Evolutionary conservation across 2,329 filamentous ascomycete genomes (phyloP).

Genomic region (Claviceps spartinae): DNA sequence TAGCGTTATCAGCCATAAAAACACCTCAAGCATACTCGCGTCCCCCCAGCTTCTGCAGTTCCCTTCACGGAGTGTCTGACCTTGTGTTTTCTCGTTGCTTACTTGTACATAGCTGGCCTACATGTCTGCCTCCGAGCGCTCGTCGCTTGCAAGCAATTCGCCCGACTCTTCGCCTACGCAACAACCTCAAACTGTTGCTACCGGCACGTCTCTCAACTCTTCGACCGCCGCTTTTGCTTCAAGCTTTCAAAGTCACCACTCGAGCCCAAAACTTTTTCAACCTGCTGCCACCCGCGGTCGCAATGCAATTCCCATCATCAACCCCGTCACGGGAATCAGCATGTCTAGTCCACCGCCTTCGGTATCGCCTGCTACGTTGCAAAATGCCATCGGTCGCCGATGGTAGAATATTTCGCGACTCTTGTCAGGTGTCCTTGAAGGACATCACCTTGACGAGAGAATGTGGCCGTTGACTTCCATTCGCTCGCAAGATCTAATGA

Average conservation of each 20-base stretch:
- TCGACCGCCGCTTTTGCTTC: slow-evolving; percentile 54
- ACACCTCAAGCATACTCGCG: not conserved
- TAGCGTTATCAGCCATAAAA: slow-evolving; percentile 12
- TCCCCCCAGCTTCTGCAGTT: not conserved
- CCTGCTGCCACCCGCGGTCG: slow-evolving; percentile 76
- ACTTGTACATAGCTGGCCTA: slow-evolving; percentile 57
- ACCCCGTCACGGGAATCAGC: slow-evolving; percentile 78
- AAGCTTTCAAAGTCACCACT: slow-evolving; percentile 50
- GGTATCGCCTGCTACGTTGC: slow-evolving; percentile 49
- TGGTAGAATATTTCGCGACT: slow-evolving; percentile 31
- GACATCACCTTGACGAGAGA: slow-evolving; percentile 15
- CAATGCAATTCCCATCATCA: slow-evolving; percentile 96
- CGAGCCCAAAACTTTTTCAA: slow-evolving; percentile 73
- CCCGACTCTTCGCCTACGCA: slow-evolving; percentile 85
- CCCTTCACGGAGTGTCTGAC: slow-evolving; percentile 13
- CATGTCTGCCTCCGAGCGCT: slow-evolving; percentile 85
- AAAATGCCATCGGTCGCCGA: slow-evolving; percentile 37
- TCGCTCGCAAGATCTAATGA: slow-evolving; percentile 19
- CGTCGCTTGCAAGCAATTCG: slow-evolving; percentile 86
- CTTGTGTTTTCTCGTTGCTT: slow-evolving; percentile 12
- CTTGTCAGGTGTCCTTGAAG: slow-evolving; percentile 19
- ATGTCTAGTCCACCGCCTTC: slow-evolving; percentile 79
- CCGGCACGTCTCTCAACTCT: slow-evolving; percentile 61
- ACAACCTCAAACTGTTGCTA: slow-evolving; percentile 65
- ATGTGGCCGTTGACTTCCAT: slow-evolving; percentile 20